Conservation (phyloP, 768 basidiomycete species). For the Termitomyces sp. region DNA sequence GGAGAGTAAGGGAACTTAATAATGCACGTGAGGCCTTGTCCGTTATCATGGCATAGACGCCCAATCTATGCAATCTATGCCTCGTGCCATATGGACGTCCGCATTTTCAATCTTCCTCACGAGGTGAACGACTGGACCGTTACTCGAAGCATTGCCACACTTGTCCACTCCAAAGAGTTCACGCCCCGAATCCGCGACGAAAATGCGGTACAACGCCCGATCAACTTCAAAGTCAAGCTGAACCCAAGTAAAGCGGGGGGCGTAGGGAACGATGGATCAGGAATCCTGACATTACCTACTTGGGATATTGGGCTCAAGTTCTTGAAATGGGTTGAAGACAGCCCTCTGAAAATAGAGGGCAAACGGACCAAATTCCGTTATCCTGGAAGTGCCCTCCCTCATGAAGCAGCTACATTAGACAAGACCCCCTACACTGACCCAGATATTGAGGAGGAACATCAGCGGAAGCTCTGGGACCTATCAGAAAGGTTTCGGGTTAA, state of each 20-base stretch:
- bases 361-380: slow-evolving; percentile 37
- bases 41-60: too few relatives aligned
- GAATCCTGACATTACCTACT: slow-evolving; percentile 36
- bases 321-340: slow-evolving; percentile 34
- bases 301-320: slow-evolving; percentile 41
- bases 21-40: too few relatives aligned
- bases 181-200: slow-evolving; percentile 28
- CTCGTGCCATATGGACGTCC: slow-evolving; percentile 30
- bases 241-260: slow-evolving; percentile 43
- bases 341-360: slow-evolving; percentile 37
- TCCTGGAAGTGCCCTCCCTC: slow-evolving; percentile 8
- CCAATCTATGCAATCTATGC: neutral
- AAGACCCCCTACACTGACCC: slow-evolving; percentile 58
- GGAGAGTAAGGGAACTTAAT: too few relatives aligned
- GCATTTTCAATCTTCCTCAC: slow-evolving; percentile 31
- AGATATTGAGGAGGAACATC: slow-evolving; percentile 46
- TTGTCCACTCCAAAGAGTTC: slow-evolving; percentile 57
- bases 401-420: slow-evolving; percentile 32
- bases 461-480: slow-evolving; percentile 38
- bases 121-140: slow-evolving; percentile 52
- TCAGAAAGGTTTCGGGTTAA: slow-evolving; percentile 50
- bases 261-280: slow-evolving; percentile 54
- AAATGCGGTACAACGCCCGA: slow-evolving; percentile 22
- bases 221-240: slow-evolving; percentile 65
- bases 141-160: slow-evolving; percentile 47